Conservation (phyloP, 2,329 filamentous ascomycete species). For the Colletotrichum camelliae region DNA sequence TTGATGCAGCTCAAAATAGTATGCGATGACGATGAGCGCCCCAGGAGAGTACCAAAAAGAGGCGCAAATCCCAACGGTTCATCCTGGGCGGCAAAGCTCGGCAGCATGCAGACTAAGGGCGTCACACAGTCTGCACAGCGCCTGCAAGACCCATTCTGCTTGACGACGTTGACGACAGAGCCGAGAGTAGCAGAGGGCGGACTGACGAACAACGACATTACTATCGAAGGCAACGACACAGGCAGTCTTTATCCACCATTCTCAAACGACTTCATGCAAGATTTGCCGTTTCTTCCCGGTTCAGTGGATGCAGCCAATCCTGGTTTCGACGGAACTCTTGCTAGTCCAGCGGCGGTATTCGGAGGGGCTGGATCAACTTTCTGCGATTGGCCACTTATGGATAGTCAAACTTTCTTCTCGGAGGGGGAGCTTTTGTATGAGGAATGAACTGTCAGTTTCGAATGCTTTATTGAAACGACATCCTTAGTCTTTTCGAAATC, state of each 20-base stretch:
- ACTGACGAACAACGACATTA: not conserved
- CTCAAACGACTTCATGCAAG: not conserved
- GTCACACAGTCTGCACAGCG: not conserved
- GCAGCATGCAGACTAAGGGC: not conserved
- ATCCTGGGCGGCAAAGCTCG: not conserved
- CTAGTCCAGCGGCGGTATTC: not conserved
- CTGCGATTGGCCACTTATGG: not conserved
- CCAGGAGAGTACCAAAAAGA: not conserved
- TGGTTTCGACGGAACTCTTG: not conserved
- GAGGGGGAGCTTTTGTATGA: not conserved
- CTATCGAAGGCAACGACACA: not conserved
- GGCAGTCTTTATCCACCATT: not conserved
- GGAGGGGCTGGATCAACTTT: not conserved
- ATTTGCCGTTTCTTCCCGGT: not conserved
- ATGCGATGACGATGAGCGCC: not conserved
- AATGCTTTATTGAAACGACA: not conserved
- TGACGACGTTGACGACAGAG: not conserved
- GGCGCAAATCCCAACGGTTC: not conserved
- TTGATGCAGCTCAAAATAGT: not conserved
- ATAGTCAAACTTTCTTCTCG: not conserved
- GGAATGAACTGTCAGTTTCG: not conserved
- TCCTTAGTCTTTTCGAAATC: conserved; percentile 9
- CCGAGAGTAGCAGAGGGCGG: not conserved
- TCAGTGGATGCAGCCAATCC: not conserved
- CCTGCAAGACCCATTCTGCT: not conserved